Percentiles rank a stretch among this genome's conserved stretches.
phyloP scores from a whole-genome alignment of 2,329 filamentous ascomycete genomes.

The Pleoardoris graminearum region DNA sequence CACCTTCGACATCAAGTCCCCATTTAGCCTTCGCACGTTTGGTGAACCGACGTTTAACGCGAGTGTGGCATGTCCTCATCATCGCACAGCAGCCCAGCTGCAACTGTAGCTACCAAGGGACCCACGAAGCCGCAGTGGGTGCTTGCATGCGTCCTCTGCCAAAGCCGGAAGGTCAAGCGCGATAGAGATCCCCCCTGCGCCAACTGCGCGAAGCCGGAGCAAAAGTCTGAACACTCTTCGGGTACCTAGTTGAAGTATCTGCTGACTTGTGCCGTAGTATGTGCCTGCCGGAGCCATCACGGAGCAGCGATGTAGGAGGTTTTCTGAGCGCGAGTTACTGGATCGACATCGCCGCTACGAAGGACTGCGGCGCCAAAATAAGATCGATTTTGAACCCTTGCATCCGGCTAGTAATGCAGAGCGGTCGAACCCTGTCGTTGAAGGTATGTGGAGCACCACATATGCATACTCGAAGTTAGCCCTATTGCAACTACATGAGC shows the following conservation, averaged over 20 bases:
- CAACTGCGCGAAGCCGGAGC: constrained; percentile 30
- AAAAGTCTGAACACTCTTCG: neutral
- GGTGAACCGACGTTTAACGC: neutral
- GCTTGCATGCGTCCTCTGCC: constrained; percentile 69
- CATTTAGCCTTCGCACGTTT: neutral
- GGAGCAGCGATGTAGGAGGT: constrained; percentile 62
- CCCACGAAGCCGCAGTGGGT: constrained; percentile 44
- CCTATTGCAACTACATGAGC: too few relatives aligned
- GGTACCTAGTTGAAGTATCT: neutral
- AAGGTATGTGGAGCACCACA: neutral
- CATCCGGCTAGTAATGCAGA: constrained; percentile 24
- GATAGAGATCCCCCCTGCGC: constrained; percentile 44
- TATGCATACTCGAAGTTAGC: too few relatives aligned
- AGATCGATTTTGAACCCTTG: constrained; percentile 70
- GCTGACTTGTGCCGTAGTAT: constrained; percentile 25
- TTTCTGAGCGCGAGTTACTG: constrained; percentile 71
- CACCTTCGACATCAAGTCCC: constrained; percentile 1
- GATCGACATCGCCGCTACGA: constrained; percentile 73
- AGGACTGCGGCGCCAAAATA: constrained; percentile 64
- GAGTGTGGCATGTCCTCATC: neutral
- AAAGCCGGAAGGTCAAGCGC: constrained; percentile 54
- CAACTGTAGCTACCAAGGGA: neutral
- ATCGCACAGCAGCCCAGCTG: neutral
- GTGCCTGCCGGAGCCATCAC: constrained; percentile 52
- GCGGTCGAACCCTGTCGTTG: neutral